Conservation (phyloP, 148 eudicot genomes). For the Camellia lanceoleosa region DNA sequence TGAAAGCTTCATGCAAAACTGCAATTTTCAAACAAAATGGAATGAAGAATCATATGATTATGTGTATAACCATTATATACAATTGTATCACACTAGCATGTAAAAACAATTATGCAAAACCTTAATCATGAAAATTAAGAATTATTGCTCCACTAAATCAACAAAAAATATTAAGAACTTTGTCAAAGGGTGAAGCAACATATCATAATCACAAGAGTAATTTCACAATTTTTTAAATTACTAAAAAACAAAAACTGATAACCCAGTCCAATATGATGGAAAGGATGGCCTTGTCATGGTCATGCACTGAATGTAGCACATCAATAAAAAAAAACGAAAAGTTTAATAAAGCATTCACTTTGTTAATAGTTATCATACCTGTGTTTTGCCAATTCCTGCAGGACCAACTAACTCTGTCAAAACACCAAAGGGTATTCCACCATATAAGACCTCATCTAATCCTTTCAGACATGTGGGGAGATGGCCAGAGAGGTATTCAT, state of each 20-base stretch:
- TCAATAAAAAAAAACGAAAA: not conserved
- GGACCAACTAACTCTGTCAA: constrained; percentile 93
- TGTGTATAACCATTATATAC: not conserved
- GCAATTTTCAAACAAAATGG: constrained; percentile 26
- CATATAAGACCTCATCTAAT: constrained; percentile 74
- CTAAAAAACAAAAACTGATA: not conserved
- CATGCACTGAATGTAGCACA: not conserved
- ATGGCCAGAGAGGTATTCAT: constrained; percentile 70
- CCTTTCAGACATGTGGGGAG: constrained; percentile 84
- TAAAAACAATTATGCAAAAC: not conserved
- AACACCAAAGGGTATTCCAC: constrained; percentile 91
- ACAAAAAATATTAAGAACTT: not conserved
- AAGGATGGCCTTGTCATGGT: not conserved
- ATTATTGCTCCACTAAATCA: not conserved
- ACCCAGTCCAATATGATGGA: not conserved
- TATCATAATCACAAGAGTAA: not conserved
- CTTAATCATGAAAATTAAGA: not conserved
- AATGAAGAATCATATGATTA: constrained; percentile 9
- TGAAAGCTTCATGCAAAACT: constrained; percentile 88
- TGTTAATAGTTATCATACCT: constrained; percentile 34
- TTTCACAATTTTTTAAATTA: not conserved
- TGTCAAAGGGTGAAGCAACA: not conserved
- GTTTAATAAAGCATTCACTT: not conserved
- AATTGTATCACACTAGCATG: not conserved
- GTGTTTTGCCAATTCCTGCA: constrained; percentile 92